Percentiles rank a stretch among this genome's conserved stretches.
phyloP scores from a whole-genome alignment of 192 early-diverging fungal species.

The Backusella tuberculispora region DNA sequence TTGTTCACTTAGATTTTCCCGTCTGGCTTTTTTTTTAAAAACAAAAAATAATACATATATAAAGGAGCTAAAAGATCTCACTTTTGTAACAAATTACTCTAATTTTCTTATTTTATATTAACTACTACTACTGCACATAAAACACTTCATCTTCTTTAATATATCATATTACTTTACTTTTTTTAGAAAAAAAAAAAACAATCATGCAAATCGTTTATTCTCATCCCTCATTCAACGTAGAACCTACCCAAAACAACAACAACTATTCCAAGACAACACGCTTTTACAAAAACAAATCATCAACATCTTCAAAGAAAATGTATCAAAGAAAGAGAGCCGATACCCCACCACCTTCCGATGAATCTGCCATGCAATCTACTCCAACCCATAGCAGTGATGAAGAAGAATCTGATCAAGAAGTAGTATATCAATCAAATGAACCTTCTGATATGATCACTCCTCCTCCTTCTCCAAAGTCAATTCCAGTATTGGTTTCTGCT shows the following conservation, averaged over 20 bases:
- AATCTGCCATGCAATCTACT: background rate
- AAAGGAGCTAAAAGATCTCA: background rate
- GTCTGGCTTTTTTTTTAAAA: conserved; percentile 6
- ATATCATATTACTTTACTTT: background rate
- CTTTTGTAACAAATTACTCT: too few relatives aligned
- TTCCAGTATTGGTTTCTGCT: background rate
- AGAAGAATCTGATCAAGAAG: background rate
- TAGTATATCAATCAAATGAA: background rate
- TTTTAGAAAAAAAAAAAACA: background rate
- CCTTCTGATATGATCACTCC: conserved; percentile 20
- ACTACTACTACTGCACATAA: background rate
- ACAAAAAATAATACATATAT: background rate
- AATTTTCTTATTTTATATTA: background rate
- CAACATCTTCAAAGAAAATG: background rate
- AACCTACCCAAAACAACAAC: background rate
- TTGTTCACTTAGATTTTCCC: background rate
- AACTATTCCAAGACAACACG: background rate
- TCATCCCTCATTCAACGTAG: conserved; percentile 7
- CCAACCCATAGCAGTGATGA: background rate
- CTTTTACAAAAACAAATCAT: background rate
- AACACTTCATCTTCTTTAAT: background rate
- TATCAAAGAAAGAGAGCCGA: background rate
- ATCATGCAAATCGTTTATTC: conserved; percentile 11
- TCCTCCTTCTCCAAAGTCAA: conserved; percentile 20
- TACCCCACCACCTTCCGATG: background rate